Conservation (phyloP, 345 rosid genomes). For the Physaria fendleri region DNA sequence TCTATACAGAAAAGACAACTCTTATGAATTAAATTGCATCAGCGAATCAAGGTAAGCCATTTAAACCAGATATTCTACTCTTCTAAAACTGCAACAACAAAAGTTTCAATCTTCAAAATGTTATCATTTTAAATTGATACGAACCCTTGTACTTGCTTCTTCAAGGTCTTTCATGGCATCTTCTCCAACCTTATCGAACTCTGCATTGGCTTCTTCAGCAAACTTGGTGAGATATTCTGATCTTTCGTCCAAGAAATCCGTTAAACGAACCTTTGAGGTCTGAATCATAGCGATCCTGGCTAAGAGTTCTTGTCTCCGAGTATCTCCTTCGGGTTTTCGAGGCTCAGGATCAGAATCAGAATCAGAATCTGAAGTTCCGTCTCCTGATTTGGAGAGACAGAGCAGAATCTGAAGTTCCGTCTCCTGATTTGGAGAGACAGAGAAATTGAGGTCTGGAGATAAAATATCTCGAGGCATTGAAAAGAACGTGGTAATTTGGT, state of each 20-base stretch:
- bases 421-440: constrained; percentile 19
- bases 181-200: constrained; percentile 82
- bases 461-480: constrained; percentile 19
- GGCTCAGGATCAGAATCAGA: constrained; percentile 32
- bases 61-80: not conserved
- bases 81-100: constrained; percentile 2
- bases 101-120: not conserved
- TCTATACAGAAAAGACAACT: too few species aligned
- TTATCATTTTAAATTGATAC: constrained; percentile 14
- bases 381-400: constrained; percentile 19
- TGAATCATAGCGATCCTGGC: constrained; percentile 85
- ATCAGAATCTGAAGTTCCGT: constrained; percentile 19
- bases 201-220: constrained; percentile 77
- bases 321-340: constrained; percentile 58
- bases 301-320: constrained; percentile 67
- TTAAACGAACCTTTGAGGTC: constrained; percentile 75
- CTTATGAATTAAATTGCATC: constrained; percentile 5
- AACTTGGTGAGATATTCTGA: constrained; percentile 72
- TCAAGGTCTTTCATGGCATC: constrained; percentile 84
- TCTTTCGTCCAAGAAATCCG: constrained; percentile 71
- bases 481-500: constrained; percentile 21
- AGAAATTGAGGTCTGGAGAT: constrained; percentile 14
- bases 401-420: constrained; percentile 18
- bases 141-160: constrained; percentile 80
- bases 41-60: constrained; percentile 5